Percentiles rank a stretch among this genome's conserved stretches.
phyloP scores from a whole-genome alignment of 2,329 filamentous ascomycete genomes.

The Amauroascus niger region DNA sequence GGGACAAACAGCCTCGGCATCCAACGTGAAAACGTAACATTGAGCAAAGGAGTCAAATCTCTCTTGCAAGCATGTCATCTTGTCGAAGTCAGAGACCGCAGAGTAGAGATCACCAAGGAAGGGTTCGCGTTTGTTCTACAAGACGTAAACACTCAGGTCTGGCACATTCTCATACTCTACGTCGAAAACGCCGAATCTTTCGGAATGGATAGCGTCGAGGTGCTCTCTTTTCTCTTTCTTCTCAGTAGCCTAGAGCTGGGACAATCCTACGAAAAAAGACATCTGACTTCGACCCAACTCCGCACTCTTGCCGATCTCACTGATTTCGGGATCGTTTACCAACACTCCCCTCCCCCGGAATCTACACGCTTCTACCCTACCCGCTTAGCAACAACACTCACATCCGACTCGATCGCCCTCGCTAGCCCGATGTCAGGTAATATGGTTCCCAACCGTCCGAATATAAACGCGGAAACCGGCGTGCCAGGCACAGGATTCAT shows the following conservation, averaged over 20 bases:
- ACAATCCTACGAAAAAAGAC: conserved; percentile 76
- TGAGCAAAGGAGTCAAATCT: conserved; percentile 71
- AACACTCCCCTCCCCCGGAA: conserved; percentile 33
- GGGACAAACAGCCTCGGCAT: conserved; percentile 42
- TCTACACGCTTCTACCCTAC: conserved; percentile 69
- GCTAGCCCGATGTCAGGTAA: conserved; percentile 62
- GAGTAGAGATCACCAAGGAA: conserved; percentile 72
- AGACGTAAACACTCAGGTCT: conserved; percentile 92
- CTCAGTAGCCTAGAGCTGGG: conserved; percentile 88
- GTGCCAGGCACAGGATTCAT: conserved; percentile 57
- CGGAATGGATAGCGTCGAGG: conserved; percentile 79
- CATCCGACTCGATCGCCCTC: conserved; percentile 61
- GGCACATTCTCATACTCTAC: conserved; percentile 89
- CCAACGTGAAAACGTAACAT: conserved; percentile 41
- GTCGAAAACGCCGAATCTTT: conserved; percentile 70
- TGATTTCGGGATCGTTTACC: conserved; percentile 87
- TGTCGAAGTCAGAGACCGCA: conserved; percentile 52
- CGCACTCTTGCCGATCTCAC: conserved; percentile 85
- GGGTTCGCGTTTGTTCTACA: conserved; percentile 93
- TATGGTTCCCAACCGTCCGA: conserved; percentile 29
- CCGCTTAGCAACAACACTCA: conserved; percentile 85
- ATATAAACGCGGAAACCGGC: conserved; percentile 26
- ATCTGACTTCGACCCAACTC: conserved; percentile 68
- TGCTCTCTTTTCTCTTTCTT: conserved; percentile 92
- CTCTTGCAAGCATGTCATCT: conserved; percentile 72